phyloP scores from a whole-genome alignment of 2,329 filamentous ascomycete genomes.

The Sarocladium strictum region DNA sequence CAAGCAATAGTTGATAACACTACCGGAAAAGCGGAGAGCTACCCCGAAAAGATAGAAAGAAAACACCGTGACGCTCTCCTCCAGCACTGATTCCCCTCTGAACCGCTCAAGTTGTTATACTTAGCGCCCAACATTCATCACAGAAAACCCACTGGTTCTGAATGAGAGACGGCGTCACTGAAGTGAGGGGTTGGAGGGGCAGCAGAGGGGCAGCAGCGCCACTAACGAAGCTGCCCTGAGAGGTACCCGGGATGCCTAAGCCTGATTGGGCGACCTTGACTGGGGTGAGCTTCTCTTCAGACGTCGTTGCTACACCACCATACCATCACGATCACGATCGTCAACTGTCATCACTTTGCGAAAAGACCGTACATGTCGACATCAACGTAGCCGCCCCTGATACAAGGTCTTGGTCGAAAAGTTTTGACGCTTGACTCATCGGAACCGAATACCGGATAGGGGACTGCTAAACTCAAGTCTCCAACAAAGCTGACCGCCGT shows the following conservation, averaged over 20 bases:
- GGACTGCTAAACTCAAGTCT: too few relatives aligned
- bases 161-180: too few relatives aligned
- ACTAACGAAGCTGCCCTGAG: background rate
- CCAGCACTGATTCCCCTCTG: background rate
- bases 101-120: too few relatives aligned
- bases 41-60: background rate
- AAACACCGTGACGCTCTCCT: background rate
- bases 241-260: background rate
- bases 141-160: too few relatives aligned
- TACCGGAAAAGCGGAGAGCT: constrained; percentile 6
- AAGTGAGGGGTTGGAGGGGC: constrained; percentile 5
- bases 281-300: too few relatives aligned
- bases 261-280: background rate
- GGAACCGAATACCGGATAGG: too few relatives aligned
- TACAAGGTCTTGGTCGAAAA: too few relatives aligned
- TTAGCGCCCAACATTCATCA: too few relatives aligned
- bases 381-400: background rate
- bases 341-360: constrained; percentile 15
- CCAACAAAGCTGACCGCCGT: too few relatives aligned
- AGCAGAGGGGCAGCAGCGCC: background rate
- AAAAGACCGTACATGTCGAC: too few relatives aligned
- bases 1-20: background rate
- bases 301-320: too few relatives aligned
- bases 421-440: too few relatives aligned
- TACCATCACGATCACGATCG: constrained; percentile 23